phyloP scores from a whole-genome alignment of 2,329 filamentous ascomycete species.

The Penicillium fuscoglaucum region DNA sequence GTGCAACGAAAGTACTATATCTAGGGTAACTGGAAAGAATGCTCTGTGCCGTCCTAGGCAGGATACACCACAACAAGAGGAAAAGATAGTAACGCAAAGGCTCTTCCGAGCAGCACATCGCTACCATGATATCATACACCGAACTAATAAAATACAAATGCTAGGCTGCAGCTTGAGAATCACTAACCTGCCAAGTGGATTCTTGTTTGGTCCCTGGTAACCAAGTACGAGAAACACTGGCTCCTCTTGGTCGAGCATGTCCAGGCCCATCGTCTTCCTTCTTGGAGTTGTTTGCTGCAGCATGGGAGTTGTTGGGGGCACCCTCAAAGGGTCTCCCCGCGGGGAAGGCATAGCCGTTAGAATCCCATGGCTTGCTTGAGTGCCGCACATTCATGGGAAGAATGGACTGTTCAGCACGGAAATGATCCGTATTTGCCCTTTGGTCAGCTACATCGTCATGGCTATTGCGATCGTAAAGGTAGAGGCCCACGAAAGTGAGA shows the following conservation, averaged over 20 bases:
- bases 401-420: conserved; percentile 63
- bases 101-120: not conserved
- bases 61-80: not conserved
- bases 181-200: conserved; percentile 69
- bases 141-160: conserved; percentile 4
- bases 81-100: conserved; percentile 1
- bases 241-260: conserved; percentile 41
- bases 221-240: conserved; percentile 54
- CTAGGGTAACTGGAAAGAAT: not conserved
- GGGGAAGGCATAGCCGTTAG: conserved; percentile 41
- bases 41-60: not conserved
- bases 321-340: conserved; percentile 24
- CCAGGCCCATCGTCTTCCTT: conserved; percentile 50
- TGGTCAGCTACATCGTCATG: conserved; percentile 85
- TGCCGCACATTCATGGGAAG: conserved; percentile 61
- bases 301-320: conserved; percentile 20
- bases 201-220: conserved; percentile 80
- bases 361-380: conserved; percentile 39
- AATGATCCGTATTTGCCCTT: conserved; percentile 64
- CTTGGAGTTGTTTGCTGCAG: conserved; percentile 33
- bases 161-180: conserved; percentile 37
- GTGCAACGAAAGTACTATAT: not conserved
- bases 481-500: conserved; percentile 87
- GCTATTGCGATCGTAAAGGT: conserved; percentile 91
- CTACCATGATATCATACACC: conserved; percentile 22